phyloP scores from a whole-genome alignment of 192 early-diverging fungal species.

The Mortierella antarctica region DNA sequence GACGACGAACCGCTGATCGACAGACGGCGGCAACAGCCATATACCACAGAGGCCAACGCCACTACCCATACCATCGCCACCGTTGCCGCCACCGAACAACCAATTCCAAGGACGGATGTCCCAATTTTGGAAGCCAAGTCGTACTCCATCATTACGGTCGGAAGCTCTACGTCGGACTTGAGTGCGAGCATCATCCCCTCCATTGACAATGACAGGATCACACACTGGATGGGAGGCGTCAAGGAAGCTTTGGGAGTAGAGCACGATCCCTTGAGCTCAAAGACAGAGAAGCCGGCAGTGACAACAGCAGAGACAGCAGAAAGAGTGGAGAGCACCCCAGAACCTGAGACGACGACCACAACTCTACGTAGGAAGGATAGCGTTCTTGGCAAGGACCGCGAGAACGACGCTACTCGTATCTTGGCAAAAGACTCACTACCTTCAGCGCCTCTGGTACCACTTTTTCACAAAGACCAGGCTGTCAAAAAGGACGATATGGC shows the following conservation, averaged over 20 bases:
- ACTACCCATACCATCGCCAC: too few relatives aligned
- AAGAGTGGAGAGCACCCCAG: not conserved
- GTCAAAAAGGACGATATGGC: not conserved
- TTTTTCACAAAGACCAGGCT: constrained; percentile 1
- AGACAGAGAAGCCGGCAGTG: not conserved
- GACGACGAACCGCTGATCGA: not conserved
- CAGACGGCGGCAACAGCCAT: not conserved
- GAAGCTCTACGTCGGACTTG: constrained; percentile 1
- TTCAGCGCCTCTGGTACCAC: not conserved
- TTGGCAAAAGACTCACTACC: constrained; percentile 8
- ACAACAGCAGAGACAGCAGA: not conserved
- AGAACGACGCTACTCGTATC: not conserved
- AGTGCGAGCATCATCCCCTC: constrained; percentile 5
- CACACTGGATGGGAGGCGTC: constrained; percentile 12
- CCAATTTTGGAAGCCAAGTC: not conserved
- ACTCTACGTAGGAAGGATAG: not conserved
- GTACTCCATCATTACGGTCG: constrained; percentile 8
- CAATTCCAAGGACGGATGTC: not conserved
- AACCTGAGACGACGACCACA: not conserved
- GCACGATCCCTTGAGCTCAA: not conserved
- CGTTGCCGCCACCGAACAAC: too few relatives aligned
- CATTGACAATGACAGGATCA: constrained; percentile 4
- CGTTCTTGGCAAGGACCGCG: too few relatives aligned
- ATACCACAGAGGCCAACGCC: not conserved
- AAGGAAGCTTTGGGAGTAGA: constrained; percentile 8